Base-by-base conservation (phyloP, 2,329 filamentous ascomycete genomes). In the Cercospora sesami region DNA sequence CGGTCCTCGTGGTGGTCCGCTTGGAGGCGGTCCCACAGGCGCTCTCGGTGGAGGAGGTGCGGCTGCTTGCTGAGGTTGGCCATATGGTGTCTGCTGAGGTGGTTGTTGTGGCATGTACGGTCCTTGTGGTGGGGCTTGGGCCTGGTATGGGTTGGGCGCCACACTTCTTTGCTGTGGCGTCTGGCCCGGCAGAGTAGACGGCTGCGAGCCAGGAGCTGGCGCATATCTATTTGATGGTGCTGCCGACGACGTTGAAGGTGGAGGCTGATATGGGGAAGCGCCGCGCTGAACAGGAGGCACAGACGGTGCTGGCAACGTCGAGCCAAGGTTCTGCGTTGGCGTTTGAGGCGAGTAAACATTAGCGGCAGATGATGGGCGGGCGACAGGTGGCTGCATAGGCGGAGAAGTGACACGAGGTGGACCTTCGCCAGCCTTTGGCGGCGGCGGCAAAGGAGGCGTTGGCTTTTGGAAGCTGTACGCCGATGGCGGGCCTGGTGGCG, bases 211-310 rank as follows among this genome's bases (percentile, higher is more conserved):
- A 81, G 89, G 82, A 82, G 89, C 83, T 82, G 85, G 80, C 83
- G 91, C 89, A 78, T 96, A 96, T 75, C 92, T 85, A 81, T 88
- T 92, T 9, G 88, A 86, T 5, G 90, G 87, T n/a, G 91, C 89
- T 5, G 87, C 83, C 18, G 84, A 86, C 31, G 77, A 78, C 1
- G 71, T 75, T 9, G 89, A 83, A 6, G 92, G 91, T 64, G 94
- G 91, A 42, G 91, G 87, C 75, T 94, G 93, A 80, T 97, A 97
- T 5, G 94, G 94, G 28, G 94, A 97, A 4, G 90, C 86, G 30
- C 90, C 93, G 71, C 93, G 89, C 23, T 89, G 86, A 62, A 92
- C 86, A 21, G 87, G 86, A 51, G 89, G 84, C 55, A 86, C 86
- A 63, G 74, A 79, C 72, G 75, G 79, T 36, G 83, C 79, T 5